Evolutionary conservation across 2,329 filamentous ascomycete genomes (phyloP).

Genomic region (Botrytis medusae): DNA sequence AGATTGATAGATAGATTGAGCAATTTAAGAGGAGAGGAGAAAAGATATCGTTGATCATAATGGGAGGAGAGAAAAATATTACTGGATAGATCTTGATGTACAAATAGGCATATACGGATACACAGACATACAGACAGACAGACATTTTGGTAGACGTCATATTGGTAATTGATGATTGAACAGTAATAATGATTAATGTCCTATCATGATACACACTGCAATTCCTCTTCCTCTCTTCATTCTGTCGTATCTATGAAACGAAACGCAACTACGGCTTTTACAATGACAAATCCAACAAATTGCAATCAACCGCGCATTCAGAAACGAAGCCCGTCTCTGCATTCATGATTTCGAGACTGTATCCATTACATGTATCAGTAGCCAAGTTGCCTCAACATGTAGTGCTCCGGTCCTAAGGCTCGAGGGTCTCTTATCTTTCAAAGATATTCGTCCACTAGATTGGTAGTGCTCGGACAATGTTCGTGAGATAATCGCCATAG

Average conservation of each 20-base stretch:
- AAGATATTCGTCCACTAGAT: neutral
- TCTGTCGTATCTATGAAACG: neutral
- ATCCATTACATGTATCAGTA: neutral
- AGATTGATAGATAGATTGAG: neutral
- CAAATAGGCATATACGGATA: neutral
- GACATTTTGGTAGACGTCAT: neutral
- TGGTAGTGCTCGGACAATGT: neutral
- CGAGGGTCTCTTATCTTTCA: neutral
- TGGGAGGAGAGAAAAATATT: neutral
- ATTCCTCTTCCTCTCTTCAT: neutral
- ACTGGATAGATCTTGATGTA: constrained; percentile 1
- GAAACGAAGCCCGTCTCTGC: neutral
- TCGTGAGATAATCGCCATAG: neutral
- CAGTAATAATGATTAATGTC: neutral
- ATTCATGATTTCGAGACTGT: neutral
- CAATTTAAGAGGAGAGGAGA: too few relatives aligned
- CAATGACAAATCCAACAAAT: neutral
- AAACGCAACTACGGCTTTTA: neutral
- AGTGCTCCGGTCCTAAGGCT: neutral
- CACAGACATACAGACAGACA: neutral
- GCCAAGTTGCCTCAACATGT: neutral
- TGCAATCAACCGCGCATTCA: neutral
- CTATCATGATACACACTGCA: neutral
- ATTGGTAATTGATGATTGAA: neutral
- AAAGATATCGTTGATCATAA: neutral